Evolutionary conservation across 2,329 filamentous ascomycete genomes (phyloP).

Genomic region (Knufia petricola): DNA sequence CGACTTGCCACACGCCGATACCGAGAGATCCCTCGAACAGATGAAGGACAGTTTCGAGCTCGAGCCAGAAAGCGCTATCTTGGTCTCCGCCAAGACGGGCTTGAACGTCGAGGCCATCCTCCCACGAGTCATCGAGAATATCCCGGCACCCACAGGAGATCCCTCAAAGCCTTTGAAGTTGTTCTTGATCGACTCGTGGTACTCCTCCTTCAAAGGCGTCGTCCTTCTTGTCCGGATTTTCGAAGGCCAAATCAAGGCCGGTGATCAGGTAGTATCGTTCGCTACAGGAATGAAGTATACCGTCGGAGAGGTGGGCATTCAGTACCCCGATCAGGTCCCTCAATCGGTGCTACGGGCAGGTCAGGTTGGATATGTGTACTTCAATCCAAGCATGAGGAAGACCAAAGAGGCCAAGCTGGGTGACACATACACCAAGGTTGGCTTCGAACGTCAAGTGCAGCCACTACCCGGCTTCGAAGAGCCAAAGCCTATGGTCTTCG

Average conservation of each 20-base stretch:
- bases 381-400: conserved; percentile 97
- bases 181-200: conserved; percentile 95
- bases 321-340: conserved; percentile 79
- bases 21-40: conserved; percentile 76
- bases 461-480: conserved; percentile 89
- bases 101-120: conserved; percentile 75
- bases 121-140: conserved; percentile 72
- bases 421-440: conserved; percentile 82
- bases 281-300: conserved; percentile 83
- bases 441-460: conserved; percentile 64
- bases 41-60: conserved; percentile 81
- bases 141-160: conserved; percentile 73
- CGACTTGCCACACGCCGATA: conserved; percentile 80
- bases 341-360: conserved; percentile 75
- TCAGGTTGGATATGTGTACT: conserved; percentile 92
- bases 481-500: conserved; percentile 97
- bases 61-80: conserved; percentile 60
- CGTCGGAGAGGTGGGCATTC: conserved; percentile 93
- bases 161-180: conserved; percentile 63
- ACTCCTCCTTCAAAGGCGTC: conserved; percentile 90
- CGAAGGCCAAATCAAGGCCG: conserved; percentile 71
- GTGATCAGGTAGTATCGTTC: conserved; percentile 78
- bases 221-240: conserved; percentile 86
- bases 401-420: conserved; percentile 93
- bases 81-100: conserved; percentile 91